Evolutionary conservation across 768 basidiomycete genomes (phyloP).

Genomic region (Boletus vermiculosoides): DNA sequence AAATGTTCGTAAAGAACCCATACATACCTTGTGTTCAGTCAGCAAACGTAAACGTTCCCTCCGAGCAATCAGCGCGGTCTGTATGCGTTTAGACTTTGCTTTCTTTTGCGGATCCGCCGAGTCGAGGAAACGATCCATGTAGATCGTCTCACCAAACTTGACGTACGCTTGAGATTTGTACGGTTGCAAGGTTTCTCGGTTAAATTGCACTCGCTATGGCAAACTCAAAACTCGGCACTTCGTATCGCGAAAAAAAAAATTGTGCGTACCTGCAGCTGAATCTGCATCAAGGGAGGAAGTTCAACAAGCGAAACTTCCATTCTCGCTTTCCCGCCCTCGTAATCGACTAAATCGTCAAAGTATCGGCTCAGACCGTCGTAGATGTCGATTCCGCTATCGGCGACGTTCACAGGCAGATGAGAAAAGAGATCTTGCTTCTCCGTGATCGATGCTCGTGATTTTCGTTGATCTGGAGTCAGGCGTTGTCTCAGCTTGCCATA

Average conservation of each 20-base stretch:
- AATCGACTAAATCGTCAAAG: conserved; percentile 86
- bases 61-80: conserved; percentile 57
- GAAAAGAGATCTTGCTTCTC: conserved; percentile 93
- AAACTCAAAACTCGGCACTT: conserved; percentile 6
- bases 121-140: conserved; percentile 90
- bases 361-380: conserved; percentile 93
- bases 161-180: conserved; percentile 97
- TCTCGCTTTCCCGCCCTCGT: conserved; percentile 80
- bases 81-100: conserved; percentile 65
- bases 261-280: conserved; percentile 83
- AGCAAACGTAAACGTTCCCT: conserved; percentile 69
- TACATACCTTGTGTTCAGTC: conserved; percentile 66
- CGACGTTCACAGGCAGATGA: conserved; percentile 90
- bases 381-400: conserved; percentile 84
- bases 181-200: conserved; percentile 84
- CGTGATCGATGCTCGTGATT: conserved; percentile 57
- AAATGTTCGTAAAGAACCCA: background rate
- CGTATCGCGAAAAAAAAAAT: background rate
- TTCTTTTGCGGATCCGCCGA: conserved; percentile 70
- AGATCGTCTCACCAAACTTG: conserved; percentile 81
- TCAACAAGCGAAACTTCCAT: conserved; percentile 88
- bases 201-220: conserved; percentile 85
- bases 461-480: conserved; percentile 37
- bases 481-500: conserved; percentile 84
- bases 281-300: conserved; percentile 86